phyloP scores from a whole-genome alignment of 2,329 filamentous ascomycete genomes.

The Colletotrichum sansevieriae region DNA sequence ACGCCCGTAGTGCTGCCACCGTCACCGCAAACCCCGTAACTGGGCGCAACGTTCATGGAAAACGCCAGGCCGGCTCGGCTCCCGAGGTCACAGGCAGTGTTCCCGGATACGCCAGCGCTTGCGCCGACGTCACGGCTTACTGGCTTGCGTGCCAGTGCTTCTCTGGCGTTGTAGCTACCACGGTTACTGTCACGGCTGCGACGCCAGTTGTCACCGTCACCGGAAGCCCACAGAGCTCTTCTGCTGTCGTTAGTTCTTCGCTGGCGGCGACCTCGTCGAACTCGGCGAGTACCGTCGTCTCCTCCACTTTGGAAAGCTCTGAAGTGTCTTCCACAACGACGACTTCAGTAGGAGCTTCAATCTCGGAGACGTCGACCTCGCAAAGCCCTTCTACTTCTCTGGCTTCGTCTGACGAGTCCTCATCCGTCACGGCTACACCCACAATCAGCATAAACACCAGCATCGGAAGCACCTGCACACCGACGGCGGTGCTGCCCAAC shows the following conservation, averaged over 20 bases:
- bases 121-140: conserved; percentile 35
- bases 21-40: conserved; percentile 12
- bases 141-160: conserved; percentile 45
- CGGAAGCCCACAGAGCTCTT: no score
- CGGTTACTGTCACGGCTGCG: conserved; percentile 37
- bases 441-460: background rate
- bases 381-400: background rate
- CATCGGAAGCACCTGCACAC: conserved; percentile 3
- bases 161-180: conserved; percentile 37
- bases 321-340: no score
- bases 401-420: background rate
- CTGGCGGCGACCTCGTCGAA: no score
- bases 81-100: conserved; percentile 19
- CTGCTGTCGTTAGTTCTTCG: background rate
- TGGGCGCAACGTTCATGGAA: conserved; percentile 24
- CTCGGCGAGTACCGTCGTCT: no score
- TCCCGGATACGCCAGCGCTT: conserved; percentile 42
- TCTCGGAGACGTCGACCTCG: no score
- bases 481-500: background rate
- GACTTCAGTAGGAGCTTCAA: no score
- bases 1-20: background rate
- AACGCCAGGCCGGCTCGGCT: conserved; percentile 9
- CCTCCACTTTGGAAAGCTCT: no score
- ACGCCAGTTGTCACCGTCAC: conserved; percentile 8
- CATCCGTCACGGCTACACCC: background rate